Percentiles rank a stretch among this genome's conserved stretches.
Evolutionary conservation across 495 filamentous ascomycete genomes (phyloP).

Genomic region (Annulohypoxylon nitens): DNA sequence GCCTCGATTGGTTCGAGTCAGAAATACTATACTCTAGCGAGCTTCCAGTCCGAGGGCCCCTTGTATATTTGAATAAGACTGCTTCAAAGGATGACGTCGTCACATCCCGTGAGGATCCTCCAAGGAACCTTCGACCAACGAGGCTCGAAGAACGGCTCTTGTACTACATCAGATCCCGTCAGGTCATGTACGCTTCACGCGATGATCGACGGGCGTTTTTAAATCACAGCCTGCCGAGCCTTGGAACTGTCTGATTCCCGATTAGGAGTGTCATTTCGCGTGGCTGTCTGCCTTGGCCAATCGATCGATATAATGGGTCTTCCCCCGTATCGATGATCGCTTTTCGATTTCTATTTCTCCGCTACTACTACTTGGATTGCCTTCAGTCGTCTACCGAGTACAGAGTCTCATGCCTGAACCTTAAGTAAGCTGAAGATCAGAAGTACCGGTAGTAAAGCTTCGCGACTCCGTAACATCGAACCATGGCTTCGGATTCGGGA

Average conservation of each 20-base stretch:
- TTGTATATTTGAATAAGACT: slow-evolving; percentile 20
- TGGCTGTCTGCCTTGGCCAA: slow-evolving; percentile 19
- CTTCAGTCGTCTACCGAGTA: slow-evolving; percentile 13
- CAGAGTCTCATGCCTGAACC: not conserved
- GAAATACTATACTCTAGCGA: slow-evolving; percentile 35
- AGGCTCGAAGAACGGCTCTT: slow-evolving; percentile 23
- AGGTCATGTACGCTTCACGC: slow-evolving; percentile 33
- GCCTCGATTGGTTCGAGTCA: slow-evolving; percentile 32
- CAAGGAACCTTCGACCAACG: slow-evolving; percentile 21
- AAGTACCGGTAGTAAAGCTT: slow-evolving; percentile 1
- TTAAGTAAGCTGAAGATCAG: slow-evolving; percentile 2
- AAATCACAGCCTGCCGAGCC: slow-evolving; percentile 20
- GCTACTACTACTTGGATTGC: slow-evolving; percentile 12
- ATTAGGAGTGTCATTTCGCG: slow-evolving; percentile 12
- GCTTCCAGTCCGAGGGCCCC: slow-evolving; percentile 24
- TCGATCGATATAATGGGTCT: slow-evolving; percentile 32
- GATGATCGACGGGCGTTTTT: slow-evolving; percentile 41
- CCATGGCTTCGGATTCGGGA: slow-evolving; percentile 35
- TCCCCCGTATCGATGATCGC: slow-evolving; percentile 19
- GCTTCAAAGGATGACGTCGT: slow-evolving; percentile 35
- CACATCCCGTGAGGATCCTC: slow-evolving; percentile 34
- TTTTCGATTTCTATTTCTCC: slow-evolving; percentile 15
- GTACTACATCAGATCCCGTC: slow-evolving; percentile 24
- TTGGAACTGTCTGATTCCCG: not conserved
- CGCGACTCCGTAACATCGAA: slow-evolving; percentile 3